Percentiles rank a stretch among this genome's conserved stretches.
Conservation (phyloP, 2,329 filamentous ascomycete species). For the Pseudopithomyces maydicus region DNA sequence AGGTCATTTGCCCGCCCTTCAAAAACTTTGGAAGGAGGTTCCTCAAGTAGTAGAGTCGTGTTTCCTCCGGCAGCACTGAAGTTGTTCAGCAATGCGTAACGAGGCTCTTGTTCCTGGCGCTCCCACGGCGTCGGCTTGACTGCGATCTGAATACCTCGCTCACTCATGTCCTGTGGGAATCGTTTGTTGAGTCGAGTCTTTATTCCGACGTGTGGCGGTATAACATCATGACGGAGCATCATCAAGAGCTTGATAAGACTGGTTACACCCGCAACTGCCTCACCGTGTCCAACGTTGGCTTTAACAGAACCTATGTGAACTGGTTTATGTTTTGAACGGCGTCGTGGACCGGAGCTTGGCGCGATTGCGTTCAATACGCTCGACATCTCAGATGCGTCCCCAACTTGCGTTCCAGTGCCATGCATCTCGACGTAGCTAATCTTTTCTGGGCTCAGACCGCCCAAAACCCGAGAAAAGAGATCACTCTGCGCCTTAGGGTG, state of each 20-base stretch:
- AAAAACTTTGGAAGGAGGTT: neutral
- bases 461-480: slow-evolving; percentile 20
- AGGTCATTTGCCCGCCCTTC: too few relatives aligned
- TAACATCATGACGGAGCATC: slow-evolving; percentile 22
- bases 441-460: neutral
- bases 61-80: slow-evolving; percentile 47
- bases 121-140: slow-evolving; percentile 54
- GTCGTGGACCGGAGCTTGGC: slow-evolving; percentile 9
- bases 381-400: slow-evolving; percentile 28
- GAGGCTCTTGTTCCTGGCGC: slow-evolving; percentile 18
- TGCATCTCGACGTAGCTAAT: slow-evolving; percentile 39
- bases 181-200: slow-evolving; percentile 29
- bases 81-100: slow-evolving; percentile 38
- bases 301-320: slow-evolving; percentile 39
- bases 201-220: slow-evolving; percentile 63
- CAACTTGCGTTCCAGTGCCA: slow-evolving; percentile 38
- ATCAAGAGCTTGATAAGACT: slow-evolving; percentile 42
- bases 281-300: slow-evolving; percentile 42
- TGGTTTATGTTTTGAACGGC: slow-evolving; percentile 1
- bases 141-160: slow-evolving; percentile 19
- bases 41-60: slow-evolving; percentile 34
- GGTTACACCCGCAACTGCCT: slow-evolving; percentile 37
- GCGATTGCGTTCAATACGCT: slow-evolving; percentile 21
- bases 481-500: slow-evolving; percentile 24
- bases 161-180: slow-evolving; percentile 60